Evolutionary conservation across 2,329 filamentous ascomycete species (phyloP), one percentile per base, ranked within the genome.

Genomic region (Dactylonectria estremocensis): DNA sequence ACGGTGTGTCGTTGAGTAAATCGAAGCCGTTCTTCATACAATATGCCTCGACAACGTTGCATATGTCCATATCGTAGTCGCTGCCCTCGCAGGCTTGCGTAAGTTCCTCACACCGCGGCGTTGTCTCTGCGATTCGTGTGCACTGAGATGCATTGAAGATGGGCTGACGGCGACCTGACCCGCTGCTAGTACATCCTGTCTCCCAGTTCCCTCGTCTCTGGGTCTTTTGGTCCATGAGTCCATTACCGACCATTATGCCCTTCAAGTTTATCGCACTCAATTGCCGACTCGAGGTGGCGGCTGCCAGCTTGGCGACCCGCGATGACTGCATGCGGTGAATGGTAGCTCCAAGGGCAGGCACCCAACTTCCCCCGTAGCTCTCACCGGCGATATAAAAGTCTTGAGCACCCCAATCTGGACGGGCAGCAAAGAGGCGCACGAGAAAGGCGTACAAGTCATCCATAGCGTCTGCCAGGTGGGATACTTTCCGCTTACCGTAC

Each of bases 341-440:
- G 18, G 33, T 52, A 3, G 48, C 16, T 9, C 18, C 58, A 2
- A 61, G 20, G 11, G 58, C 48, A 2, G 58, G 58, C 0, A 61
- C 58, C 48, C 58, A 61, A 3, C 43, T 50, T 5, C 58, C 58
- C 3, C 33, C 58, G 9, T 61, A 61, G 18, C 43, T 50, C 35
- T 61, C 58, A 8, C 58, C 58, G 3, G 48, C 58, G 20, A 61
- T 53, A 18, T 53, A 61, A 33, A 61, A 61, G 33, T 61, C 58
- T 13, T 20, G 33, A 13, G 35, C 9, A 3, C 45, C 45, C 45
- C 45, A 48, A 7, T 48, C 45, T 18, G 45, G 45, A 3, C 45
- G n/a, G 22, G 45, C 45, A 14, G 45, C 45, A 48, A 48, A 48
- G n/a, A 48, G 45, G 11, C 45, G 45, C 45, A 48, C 45, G 3